Evolutionary conservation across 345 rosid genomes (phyloP).

Genomic region (Eucalyptus polybractea): DNA sequence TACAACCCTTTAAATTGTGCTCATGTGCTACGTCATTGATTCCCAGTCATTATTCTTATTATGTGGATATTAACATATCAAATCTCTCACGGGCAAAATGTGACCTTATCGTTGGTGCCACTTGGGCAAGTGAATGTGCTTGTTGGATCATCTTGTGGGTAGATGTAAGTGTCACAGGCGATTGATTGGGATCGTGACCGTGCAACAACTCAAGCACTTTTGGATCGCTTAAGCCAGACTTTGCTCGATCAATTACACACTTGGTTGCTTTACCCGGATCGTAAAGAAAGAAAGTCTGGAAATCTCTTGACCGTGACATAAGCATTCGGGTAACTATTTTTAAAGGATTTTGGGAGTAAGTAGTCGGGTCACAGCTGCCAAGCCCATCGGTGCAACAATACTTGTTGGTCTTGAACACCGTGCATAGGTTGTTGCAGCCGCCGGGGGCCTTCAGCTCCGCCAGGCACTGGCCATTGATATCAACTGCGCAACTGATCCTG

Average conservation of each 20-base stretch:
- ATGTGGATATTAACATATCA: too few relatives aligned
- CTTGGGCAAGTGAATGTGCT: conserved; percentile 8
- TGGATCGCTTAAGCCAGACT: accelerated
- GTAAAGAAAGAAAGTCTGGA: too few relatives aligned
- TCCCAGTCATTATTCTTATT: not conserved
- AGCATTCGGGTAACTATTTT: conserved; percentile 3
- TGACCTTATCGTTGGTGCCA: conserved; percentile 2
- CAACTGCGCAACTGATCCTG: not conserved
- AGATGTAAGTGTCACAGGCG: too few relatives aligned
- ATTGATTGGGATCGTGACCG: too few relatives aligned
- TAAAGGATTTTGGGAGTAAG: not conserved
- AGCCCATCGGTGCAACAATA: not conserved
- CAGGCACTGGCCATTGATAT: not conserved
- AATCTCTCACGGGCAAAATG: not conserved
- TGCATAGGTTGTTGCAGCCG: conserved; percentile 12
- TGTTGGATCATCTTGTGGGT: conserved; percentile 4
- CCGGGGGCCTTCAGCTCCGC: not conserved
- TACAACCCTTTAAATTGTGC: not conserved
- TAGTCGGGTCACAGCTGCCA: not conserved
- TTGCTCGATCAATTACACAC: too few relatives aligned
- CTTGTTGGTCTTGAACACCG: conserved; percentile 4
- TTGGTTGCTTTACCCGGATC: too few relatives aligned
- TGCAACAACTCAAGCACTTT: accelerated
- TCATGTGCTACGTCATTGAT: not conserved
- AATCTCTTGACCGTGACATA: not conserved